Base-by-base conservation (phyloP, 2,329 filamentous ascomycete species). In the Arthrinium puccinioides region DNA sequence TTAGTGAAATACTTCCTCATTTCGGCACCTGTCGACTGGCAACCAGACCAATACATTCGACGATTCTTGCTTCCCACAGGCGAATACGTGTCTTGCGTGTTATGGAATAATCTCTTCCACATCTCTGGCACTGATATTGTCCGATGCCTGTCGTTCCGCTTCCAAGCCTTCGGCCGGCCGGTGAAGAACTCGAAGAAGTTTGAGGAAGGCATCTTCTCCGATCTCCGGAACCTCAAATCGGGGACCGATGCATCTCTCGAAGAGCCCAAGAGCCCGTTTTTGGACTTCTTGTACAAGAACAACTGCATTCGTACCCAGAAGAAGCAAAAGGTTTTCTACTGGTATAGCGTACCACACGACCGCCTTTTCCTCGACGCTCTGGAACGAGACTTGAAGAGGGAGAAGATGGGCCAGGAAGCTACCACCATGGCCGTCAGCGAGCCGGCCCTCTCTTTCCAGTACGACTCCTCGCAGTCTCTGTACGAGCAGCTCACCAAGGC, bases 141-240 rank as follows among this genome's bases (percentile, higher is more conserved):
- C 44, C 82, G 92, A 76, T 98, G 92, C 58, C 77, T 98, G 31
- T 94, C 92, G 7, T 98, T 98, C 70, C 78, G 92, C 59, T 98
- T 98, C 69, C 92, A 97, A 69, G 92, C 92, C 36, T 98, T 98
- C 59, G 92, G 92, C 53, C 87, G 92, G 40, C 92, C 92, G 1
- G 92, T 98, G 44, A 97, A 96, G 75, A 98, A 98, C 72, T 94
- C 90, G 27, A 98, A 98, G 72, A 98, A 98, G 66, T 98, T 98
- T 58, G 92, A 98, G 66, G 92, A 98, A 66, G 92, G 92, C 51
- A 97, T 98, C 66, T 98, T 98, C 67, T 98, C 92, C 29, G 92
- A 98, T 61, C 71, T 98, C 60, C 86, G 92, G 63, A 98, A 98
- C 63, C 76, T 98, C 51, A 98, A 98, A 69, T 94, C 92, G 18